Percentiles rank a stretch among this genome's conserved stretches.
These are phyloP conservation scores for Dactylellina leptospora DNA, from an alignment of 2,329 filamentous ascomycete genomes.

Conservation along the genomic window DNA sequence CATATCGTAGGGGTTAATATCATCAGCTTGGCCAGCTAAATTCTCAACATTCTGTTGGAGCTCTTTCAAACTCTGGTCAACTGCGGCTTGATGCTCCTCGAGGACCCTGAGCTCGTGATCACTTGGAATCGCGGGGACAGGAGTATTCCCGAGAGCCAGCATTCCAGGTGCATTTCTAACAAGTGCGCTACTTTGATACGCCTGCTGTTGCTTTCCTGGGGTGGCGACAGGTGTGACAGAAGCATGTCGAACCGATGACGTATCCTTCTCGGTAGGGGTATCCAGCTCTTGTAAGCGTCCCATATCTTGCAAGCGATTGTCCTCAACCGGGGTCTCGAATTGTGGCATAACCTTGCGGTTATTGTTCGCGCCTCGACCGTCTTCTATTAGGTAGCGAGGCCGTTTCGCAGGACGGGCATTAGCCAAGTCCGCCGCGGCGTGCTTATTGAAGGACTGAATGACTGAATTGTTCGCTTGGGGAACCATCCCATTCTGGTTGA, in stretches of 20 bases:
- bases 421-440: slow-evolving; percentile 29
- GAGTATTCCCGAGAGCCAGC: slow-evolving; percentile 20
- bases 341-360: slow-evolving; percentile 17
- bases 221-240: slow-evolving; percentile 35
- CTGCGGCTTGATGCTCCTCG: slow-evolving; percentile 31
- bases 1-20: slow-evolving; percentile 20
- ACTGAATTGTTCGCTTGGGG: slow-evolving; percentile 38
- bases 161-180: slow-evolving; percentile 34
- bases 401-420: slow-evolving; percentile 43
- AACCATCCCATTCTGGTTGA: slow-evolving; percentile 32
- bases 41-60: slow-evolving; percentile 48
- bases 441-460: slow-evolving; percentile 34
- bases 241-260: slow-evolving; percentile 34
- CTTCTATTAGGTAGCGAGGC: slow-evolving; percentile 46
- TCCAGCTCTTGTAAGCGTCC: slow-evolving; percentile 40
- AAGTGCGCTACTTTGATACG: slow-evolving; percentile 21
- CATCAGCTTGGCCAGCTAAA: slow-evolving; percentile 24
- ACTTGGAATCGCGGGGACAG: slow-evolving; percentile 18
- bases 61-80: slow-evolving; percentile 40
- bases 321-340: slow-evolving; percentile 21
- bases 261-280: slow-evolving; percentile 39
- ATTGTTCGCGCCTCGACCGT: slow-evolving; percentile 19
- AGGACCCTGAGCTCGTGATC: slow-evolving; percentile 32
- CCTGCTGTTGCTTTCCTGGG: slow-evolving; percentile 10
- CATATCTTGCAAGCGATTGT: slow-evolving; percentile 33